phyloP scores from a whole-genome alignment of 1,284 basidiomycete genomes.

The Sporisorium scitamineum region DNA sequence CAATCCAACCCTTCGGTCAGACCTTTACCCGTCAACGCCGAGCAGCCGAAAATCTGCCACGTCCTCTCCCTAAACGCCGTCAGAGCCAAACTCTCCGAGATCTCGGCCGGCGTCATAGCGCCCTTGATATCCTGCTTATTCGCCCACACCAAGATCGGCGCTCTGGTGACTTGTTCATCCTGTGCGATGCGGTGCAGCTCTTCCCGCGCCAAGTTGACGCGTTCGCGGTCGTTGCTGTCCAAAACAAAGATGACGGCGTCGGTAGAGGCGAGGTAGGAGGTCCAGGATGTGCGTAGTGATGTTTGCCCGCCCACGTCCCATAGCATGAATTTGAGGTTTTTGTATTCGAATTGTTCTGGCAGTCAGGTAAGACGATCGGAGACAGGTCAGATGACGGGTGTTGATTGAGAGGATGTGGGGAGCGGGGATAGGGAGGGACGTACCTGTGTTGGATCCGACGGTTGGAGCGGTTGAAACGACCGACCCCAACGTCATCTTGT shows the following conservation, averaged over 20 bases:
- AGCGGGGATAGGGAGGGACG: not conserved
- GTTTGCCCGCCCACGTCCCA: slow-evolving; percentile 73
- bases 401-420: not conserved
- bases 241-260: slow-evolving; percentile 73
- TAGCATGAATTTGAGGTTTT: slow-evolving; percentile 72
- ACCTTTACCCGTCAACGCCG: slow-evolving; percentile 71
- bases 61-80: slow-evolving; percentile 72
- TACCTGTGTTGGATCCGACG: slow-evolving; percentile 70
- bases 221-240: slow-evolving; percentile 72
- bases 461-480: slow-evolving; percentile 73
- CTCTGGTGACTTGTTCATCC: slow-evolving; percentile 69
- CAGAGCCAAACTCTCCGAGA: slow-evolving; percentile 71
- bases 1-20: slow-evolving; percentile 66
- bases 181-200: slow-evolving; percentile 71
- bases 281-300: slow-evolving; percentile 70
- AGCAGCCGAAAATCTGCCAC: slow-evolving; percentile 73
- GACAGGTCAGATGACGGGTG: not conserved
- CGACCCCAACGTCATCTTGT: slow-evolving; percentile 73
- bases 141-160: slow-evolving; percentile 72
- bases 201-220: slow-evolving; percentile 71
- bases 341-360: slow-evolving; percentile 70
- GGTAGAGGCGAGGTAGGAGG: slow-evolving; percentile 71
- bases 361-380: not conserved
- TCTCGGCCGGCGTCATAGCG: slow-evolving; percentile 71
- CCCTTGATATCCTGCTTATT: slow-evolving; percentile 73